These are phyloP conservation scores for Apophysomyces ossiformis DNA, from an alignment of 371 early-diverging fungal species.

Conservation along the genomic window DNA sequence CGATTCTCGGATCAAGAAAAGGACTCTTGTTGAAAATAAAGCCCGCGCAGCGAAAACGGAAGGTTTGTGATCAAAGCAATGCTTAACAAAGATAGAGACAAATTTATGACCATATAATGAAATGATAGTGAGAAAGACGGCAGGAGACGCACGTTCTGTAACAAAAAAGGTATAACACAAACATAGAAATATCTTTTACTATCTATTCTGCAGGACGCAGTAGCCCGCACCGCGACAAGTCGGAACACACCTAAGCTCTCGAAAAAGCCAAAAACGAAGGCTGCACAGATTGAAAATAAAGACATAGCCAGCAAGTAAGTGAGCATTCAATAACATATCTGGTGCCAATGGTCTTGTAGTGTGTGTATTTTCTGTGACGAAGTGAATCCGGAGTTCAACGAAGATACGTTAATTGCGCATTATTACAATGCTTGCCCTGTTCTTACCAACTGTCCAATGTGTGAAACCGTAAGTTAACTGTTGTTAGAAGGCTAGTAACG, in stretches of 20 bases:
- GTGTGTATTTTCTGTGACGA: constrained; percentile 81
- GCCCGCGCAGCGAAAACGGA: background rate
- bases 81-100: too few relatives aligned
- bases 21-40: background rate
- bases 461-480: constrained; percentile 60
- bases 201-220: background rate
- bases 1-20: background rate
- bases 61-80: background rate
- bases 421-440: constrained; percentile 80
- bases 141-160: background rate
- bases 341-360: constrained; percentile 3
- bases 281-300: background rate
- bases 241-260: background rate
- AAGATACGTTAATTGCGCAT: constrained; percentile 70
- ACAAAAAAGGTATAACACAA: background rate
- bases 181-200: background rate
- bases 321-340: background rate
- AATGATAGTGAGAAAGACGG: background rate
- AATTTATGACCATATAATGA: too few relatives aligned
- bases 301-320: background rate
- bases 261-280: background rate
- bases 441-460: constrained; percentile 68
- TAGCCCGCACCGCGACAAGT: background rate
- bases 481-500: background rate
- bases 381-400: constrained; percentile 63